These are phyloP conservation scores for Peronospora destructor DNA, from an alignment of 352 stramenopile species.

Conservation along the genomic window DNA sequence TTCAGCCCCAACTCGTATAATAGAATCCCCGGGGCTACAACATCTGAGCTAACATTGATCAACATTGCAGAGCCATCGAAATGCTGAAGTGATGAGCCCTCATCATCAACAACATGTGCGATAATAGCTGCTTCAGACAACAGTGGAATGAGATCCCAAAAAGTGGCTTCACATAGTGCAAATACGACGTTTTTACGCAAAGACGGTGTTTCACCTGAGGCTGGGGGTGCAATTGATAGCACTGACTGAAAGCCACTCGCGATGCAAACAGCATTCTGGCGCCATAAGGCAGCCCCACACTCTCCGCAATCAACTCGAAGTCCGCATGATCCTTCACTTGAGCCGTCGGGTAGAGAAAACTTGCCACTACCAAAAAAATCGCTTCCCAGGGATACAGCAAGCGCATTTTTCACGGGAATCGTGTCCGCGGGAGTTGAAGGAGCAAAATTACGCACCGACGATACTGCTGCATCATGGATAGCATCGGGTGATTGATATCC, in stretches of 20 bases:
- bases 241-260: conserved; percentile 43
- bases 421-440: conserved; percentile 20
- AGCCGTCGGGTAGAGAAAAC: conserved; percentile 32
- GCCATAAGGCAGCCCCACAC: conserved; percentile 47
- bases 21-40: conserved; percentile 14
- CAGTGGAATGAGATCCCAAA: conserved; percentile 57
- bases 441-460: conserved; percentile 24
- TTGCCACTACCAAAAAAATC: conserved; percentile 39
- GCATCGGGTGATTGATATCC: conserved; percentile 28
- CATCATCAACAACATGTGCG: conserved; percentile 11
- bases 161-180: conserved; percentile 59
- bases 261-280: conserved; percentile 33
- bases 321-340: conserved; percentile 9
- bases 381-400: conserved; percentile 30
- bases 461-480: conserved; percentile 18
- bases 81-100: conserved; percentile 11
- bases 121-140: conserved; percentile 43
- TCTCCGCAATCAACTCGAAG: conserved; percentile 25
- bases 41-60: conserved; percentile 29
- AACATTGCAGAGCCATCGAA: conserved; percentile 35
- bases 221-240: conserved; percentile 28
- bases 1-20: conserved; percentile 41
- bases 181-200: conserved; percentile 38
- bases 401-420: conserved; percentile 39
- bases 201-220: conserved; percentile 8